Percentiles rank a stretch among this genome's conserved stretches.
These are phyloP conservation scores for Phytophthora meadii DNA, from an alignment of 352 stramenopile species.

Conservation along the genomic window DNA sequence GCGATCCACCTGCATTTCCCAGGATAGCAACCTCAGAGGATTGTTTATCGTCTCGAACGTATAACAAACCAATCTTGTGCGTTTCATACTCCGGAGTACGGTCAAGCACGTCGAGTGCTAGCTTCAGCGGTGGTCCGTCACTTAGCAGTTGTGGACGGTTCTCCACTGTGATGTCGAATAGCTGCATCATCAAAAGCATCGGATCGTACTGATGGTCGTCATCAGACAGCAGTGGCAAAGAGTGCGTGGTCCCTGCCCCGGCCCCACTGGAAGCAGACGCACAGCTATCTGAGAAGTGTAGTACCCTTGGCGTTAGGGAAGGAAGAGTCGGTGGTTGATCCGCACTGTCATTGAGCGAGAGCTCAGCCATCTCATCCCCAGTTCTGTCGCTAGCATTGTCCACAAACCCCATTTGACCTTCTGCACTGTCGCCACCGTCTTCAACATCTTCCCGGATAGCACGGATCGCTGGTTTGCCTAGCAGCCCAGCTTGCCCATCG, in stretches of 20 bases:
- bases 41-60: slow-evolving; percentile 67
- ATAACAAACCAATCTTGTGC: slow-evolving; percentile 88
- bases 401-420: background rate
- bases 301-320: slow-evolving; percentile 6
- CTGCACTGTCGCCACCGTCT: slow-evolving; percentile 26
- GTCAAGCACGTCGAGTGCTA: slow-evolving; percentile 81
- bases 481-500: slow-evolving; percentile 27
- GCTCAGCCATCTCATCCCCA: slow-evolving; percentile 32
- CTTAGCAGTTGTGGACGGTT: slow-evolving; percentile 67
- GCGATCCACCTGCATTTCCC: slow-evolving; percentile 67
- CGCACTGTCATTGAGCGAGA: slow-evolving; percentile 35
- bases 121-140: slow-evolving; percentile 55
- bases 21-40: slow-evolving; percentile 76
- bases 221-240: background rate
- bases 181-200: slow-evolving; percentile 83
- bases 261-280: background rate
- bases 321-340: slow-evolving; percentile 6
- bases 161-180: slow-evolving; percentile 72
- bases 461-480: slow-evolving; percentile 22
- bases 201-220: slow-evolving; percentile 51
- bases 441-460: slow-evolving; percentile 38
- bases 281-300: slow-evolving; percentile 12
- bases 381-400: slow-evolving; percentile 7
- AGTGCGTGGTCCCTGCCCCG: background rate
- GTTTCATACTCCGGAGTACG: slow-evolving; percentile 85